Evolutionary conservation across 768 basidiomycete genomes (phyloP).

Genomic region (Mycena alexandri): DNA sequence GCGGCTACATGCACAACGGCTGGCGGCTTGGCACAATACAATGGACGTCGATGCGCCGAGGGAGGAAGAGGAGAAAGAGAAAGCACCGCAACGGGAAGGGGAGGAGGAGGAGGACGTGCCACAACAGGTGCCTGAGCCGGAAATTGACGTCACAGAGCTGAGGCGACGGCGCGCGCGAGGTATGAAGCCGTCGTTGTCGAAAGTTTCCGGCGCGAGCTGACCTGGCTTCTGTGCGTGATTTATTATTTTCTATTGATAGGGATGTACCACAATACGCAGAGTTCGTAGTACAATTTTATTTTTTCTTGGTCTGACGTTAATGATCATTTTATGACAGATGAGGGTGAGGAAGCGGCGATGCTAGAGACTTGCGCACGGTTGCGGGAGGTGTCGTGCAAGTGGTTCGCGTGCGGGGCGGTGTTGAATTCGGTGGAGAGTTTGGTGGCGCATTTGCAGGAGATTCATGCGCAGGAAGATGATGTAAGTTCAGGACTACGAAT

Average conservation of each 20-base stretch:
- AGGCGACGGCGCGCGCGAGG: slow-evolving; percentile 33
- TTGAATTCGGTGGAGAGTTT: slow-evolving; percentile 67
- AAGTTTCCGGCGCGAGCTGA: slow-evolving; percentile 13
- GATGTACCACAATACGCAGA: slow-evolving; percentile 38
- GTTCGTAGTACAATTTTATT: slow-evolving; percentile 34
- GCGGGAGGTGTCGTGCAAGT: slow-evolving; percentile 64
- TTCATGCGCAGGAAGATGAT: slow-evolving; percentile 49
- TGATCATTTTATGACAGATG: slow-evolving; percentile 50
- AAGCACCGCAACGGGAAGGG: not conserved
- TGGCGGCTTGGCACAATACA: not conserved
- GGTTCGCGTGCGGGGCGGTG: slow-evolving; percentile 67
- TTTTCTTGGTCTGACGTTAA: slow-evolving; percentile 19
- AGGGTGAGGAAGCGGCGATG: slow-evolving; percentile 58
- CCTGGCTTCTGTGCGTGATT: not conserved
- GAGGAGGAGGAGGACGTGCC: too few relatives aligned
- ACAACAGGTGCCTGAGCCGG: slow-evolving; percentile 6
- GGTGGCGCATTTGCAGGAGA: slow-evolving; percentile 59
- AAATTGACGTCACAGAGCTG: slow-evolving; percentile 20
- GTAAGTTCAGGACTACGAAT: not conserved
- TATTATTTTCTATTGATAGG: slow-evolving; percentile 22
- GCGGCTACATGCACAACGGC: not conserved
- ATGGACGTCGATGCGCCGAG: not conserved
- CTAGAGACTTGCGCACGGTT: slow-evolving; percentile 63
- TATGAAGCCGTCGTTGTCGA: slow-evolving; percentile 23
- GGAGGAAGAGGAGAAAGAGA: not conserved